Percentiles rank a stretch among this genome's conserved stretches.
Evolutionary conservation across 1,284 basidiomycete genomes (phyloP).

Genomic region (Baeospora myosura): DNA sequence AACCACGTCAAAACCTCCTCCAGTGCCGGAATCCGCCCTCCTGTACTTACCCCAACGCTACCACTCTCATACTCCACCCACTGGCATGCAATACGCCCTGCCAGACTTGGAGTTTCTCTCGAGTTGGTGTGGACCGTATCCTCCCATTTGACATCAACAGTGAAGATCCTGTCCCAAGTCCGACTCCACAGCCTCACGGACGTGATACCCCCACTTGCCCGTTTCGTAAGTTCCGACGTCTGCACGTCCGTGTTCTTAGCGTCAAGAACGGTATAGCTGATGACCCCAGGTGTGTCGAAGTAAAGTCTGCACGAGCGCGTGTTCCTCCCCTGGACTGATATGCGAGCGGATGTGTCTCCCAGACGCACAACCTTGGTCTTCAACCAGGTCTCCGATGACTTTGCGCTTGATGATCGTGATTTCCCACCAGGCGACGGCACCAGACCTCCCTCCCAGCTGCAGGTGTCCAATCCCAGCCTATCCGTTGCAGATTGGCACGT

Average conservation of each 20-base stretch:
- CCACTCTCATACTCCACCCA: conserved; percentile 66
- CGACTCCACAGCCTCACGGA: conserved; percentile 61
- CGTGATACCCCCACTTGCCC: conserved; percentile 30
- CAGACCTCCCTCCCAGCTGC: not conserved
- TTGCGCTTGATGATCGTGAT: not conserved
- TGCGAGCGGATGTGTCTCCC: conserved; percentile 31
- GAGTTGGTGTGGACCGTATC: conserved; percentile 9
- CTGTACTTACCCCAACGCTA: conserved; percentile 32
- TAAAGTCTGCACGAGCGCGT: conserved; percentile 59
- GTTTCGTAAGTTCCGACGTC: conserved; percentile 27
- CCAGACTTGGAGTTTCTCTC: conserved; percentile 17
- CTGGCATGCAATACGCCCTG: conserved; percentile 55
- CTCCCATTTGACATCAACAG: conserved; percentile 16
- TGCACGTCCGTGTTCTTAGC: not conserved
- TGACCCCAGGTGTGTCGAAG: conserved; percentile 43
- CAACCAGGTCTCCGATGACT: conserved; percentile 23
- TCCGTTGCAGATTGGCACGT: not conserved
- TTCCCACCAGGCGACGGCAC: not conserved
- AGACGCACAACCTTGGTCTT: conserved; percentile 26
- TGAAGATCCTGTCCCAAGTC: conserved; percentile 39
- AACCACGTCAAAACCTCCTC: conserved; percentile 63
- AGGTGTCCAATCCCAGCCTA: not conserved
- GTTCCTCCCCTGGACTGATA: conserved; percentile 47
- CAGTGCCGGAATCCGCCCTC: conserved; percentile 57
- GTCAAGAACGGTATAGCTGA: not conserved